These are phyloP conservation scores for Yarrowia phangngaensis DNA, from an alignment of 805 yeast genomes.

Conservation along the genomic window DNA sequence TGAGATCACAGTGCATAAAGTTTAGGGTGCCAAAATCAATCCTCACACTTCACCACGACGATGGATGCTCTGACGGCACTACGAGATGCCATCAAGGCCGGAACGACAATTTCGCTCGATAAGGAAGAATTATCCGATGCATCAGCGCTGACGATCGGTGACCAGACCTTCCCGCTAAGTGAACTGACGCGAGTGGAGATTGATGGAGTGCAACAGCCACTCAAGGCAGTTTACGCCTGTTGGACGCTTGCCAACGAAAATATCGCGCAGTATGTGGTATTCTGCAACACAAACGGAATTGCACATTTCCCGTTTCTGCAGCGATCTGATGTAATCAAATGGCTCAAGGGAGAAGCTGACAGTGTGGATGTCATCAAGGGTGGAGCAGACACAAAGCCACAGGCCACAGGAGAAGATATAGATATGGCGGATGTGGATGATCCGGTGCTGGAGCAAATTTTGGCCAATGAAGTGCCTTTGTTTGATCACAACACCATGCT, in stretches of 20 bases:
- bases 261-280: slow-evolving; percentile 75
- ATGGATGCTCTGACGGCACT: slow-evolving; percentile 38
- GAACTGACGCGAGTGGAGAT: slow-evolving; percentile 12
- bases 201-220: slow-evolving; percentile 32
- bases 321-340: slow-evolving; percentile 75
- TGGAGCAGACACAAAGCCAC: slow-evolving; percentile 14
- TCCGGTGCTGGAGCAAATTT: slow-evolving; percentile 49
- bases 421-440: slow-evolving; percentile 39
- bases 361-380: slow-evolving; percentile 28
- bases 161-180: slow-evolving; percentile 3
- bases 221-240: slow-evolving; percentile 66
- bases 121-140: slow-evolving; percentile 31
- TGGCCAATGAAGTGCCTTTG: slow-evolving; percentile 44
- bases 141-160: slow-evolving; percentile 11
- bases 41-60: slow-evolving; percentile 20
- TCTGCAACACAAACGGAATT: slow-evolving; percentile 60
- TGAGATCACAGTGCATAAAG: too few species aligned
- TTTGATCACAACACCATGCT: slow-evolving; percentile 45
- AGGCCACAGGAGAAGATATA: neutral
- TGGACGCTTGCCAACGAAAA: slow-evolving; percentile 72
- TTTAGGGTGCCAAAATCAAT: too few species aligned
- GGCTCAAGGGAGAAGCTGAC: slow-evolving; percentile 61
- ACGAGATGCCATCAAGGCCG: slow-evolving; percentile 36
- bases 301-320: slow-evolving; percentile 76
- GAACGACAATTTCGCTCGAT: slow-evolving; percentile 33